Evolutionary conservation across 805 yeast genomes (phyloP).

Genomic region (Candida endomychidarum): DNA sequence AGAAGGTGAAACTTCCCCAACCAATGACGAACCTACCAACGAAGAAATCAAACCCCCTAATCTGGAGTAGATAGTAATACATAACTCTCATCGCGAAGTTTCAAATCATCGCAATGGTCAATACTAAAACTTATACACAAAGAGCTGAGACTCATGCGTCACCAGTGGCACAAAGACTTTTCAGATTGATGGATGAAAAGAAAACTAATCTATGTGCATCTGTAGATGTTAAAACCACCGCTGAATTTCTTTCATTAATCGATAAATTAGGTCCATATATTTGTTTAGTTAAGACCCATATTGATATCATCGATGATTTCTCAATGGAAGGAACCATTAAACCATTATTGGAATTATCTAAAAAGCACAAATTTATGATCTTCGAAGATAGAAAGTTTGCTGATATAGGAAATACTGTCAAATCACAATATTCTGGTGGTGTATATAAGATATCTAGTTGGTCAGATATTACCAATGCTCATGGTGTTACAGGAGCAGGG

Average conservation of each 20-base stretch:
- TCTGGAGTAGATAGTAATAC: no score
- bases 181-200: constrained; percentile 73
- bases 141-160: constrained; percentile 74
- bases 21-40: neutral
- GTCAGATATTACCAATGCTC: constrained; percentile 98
- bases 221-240: constrained; percentile 80
- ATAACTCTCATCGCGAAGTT: neutral
- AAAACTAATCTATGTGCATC: constrained; percentile 92
- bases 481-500: constrained; percentile 95
- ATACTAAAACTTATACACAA: constrained; percentile 49
- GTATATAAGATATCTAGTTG: constrained; percentile 85
- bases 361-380: constrained; percentile 83
- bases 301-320: constrained; percentile 90
- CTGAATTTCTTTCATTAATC: constrained; percentile 66
- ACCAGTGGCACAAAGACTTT: constrained; percentile 74
- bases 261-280: constrained; percentile 89
- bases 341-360: constrained; percentile 71
- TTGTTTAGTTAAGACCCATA: constrained; percentile 90
- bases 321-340: constrained; percentile 72
- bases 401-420: constrained; percentile 96
- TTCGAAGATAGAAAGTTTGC: constrained; percentile 98
- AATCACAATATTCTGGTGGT: constrained; percentile 90
- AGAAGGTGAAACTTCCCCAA: constrained; percentile 1
- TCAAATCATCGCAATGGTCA: constrained; percentile 6
- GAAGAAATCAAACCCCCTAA: no score